Evolutionary conservation across 2,329 filamentous ascomycete species (phyloP).

Genomic region (Ascochyta pisi): DNA sequence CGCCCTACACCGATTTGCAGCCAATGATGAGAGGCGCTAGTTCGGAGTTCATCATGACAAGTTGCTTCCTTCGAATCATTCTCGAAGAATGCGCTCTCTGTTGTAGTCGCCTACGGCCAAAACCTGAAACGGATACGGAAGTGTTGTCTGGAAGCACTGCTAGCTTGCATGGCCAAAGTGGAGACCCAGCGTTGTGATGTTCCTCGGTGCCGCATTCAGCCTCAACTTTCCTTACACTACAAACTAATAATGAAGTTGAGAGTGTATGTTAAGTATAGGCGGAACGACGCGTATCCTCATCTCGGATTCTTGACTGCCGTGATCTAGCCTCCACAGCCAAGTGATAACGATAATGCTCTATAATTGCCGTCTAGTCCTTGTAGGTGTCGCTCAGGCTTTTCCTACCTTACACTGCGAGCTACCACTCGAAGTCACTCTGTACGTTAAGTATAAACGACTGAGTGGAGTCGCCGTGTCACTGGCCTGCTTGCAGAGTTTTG

Average conservation of each 20-base stretch:
- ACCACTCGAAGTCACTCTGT: conserved; percentile 2
- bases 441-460: conserved; percentile 21
- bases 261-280: conserved; percentile 14
- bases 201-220: conserved; percentile 15
- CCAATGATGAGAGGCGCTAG: conserved; percentile 11
- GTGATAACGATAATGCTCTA: conserved; percentile 2
- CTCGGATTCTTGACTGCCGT: conserved; percentile 4
- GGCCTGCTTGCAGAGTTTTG: conserved; percentile 29
- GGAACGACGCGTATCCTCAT: conserved; percentile 1
- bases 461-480: conserved; percentile 36
- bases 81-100: conserved; percentile 8
- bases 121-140: conserved; percentile 7
- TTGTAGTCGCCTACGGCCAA: conserved; percentile 12
- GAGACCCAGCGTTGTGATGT: conserved; percentile 4
- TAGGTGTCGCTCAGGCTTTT: conserved; percentile 6
- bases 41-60: conserved; percentile 7
- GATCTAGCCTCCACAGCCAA: conserved; percentile 3
- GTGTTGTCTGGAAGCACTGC: conserved; percentile 11
- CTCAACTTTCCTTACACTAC: conserved; percentile 12
- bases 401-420: conserved; percentile 9
- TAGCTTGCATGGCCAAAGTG: conserved; percentile 10
- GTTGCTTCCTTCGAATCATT: conserved; percentile 9
- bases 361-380: neutral
- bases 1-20: conserved; percentile 6
- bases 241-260: conserved; percentile 4